These are phyloP conservation scores for Lasiodiplodia sp. DNA, from an alignment of 2,329 filamentous ascomycete genomes.

Conservation along the genomic window DNA sequence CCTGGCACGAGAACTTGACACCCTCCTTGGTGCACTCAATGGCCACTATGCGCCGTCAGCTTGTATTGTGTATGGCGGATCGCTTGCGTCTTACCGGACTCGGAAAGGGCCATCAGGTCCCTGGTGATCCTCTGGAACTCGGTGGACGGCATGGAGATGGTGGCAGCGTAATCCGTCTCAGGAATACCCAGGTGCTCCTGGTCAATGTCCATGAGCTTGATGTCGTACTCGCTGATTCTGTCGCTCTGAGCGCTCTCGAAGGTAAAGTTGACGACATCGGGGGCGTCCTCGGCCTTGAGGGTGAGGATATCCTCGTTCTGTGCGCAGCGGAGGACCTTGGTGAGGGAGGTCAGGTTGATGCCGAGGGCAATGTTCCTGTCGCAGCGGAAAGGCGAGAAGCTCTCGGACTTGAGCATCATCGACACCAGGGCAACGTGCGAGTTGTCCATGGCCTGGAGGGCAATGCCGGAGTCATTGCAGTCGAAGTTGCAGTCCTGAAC, in stretches of 20 bases:
- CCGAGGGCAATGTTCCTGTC: constrained; percentile 98
- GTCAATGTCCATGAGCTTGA: constrained; percentile 99
- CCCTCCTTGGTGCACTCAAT: constrained; percentile 98
- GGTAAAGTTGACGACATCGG: constrained; percentile 91
- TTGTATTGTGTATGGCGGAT: background rate
- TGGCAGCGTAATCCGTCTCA: constrained; percentile 97
- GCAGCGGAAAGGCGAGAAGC: constrained; percentile 94
- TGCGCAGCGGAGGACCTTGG: constrained; percentile 94
- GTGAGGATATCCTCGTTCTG: constrained; percentile 95
- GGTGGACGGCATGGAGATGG: constrained; percentile 82
- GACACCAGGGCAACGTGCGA: constrained; percentile 98
- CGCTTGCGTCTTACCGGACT: constrained; percentile 75
- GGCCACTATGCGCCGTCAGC: constrained; percentile 68
- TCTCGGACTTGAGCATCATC: constrained; percentile 97
- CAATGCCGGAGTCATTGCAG: constrained; percentile 99
- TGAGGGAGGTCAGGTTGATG: constrained; percentile 94
- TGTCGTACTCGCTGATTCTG: constrained; percentile 96
- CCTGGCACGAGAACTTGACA: constrained; percentile 90
- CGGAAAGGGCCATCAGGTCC: constrained; percentile 89
- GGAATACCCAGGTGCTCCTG: constrained; percentile 99
- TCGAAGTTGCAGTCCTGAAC: constrained; percentile 99
- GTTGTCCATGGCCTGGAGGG: constrained; percentile 99
- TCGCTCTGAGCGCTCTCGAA: constrained; percentile 92
- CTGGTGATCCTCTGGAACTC: constrained; percentile 97
- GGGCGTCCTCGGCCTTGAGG: constrained; percentile 95